Evolutionary conservation across 768 basidiomycete genomes (phyloP).

Genomic region (Suillus plorans): DNA sequence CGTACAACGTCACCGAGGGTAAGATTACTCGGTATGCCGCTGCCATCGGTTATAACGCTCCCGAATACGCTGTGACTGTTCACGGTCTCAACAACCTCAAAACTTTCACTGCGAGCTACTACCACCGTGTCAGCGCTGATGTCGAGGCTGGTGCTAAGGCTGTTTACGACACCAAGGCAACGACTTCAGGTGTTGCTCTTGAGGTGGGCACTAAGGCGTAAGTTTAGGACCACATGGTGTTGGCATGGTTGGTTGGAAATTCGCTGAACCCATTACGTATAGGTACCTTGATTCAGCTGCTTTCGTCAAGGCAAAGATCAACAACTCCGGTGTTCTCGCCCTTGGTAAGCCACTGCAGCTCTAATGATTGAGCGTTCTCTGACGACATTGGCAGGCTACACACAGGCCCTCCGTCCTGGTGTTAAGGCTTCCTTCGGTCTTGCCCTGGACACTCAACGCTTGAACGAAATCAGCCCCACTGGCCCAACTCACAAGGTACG

Average conservation of each 20-base stretch:
- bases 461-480: slow-evolving; percentile 66
- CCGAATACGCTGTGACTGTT: slow-evolving; percentile 91
- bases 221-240: slow-evolving; percentile 30
- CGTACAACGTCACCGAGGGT: slow-evolving; percentile 95
- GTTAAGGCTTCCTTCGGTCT: slow-evolving; percentile 93
- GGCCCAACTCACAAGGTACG: slow-evolving; percentile 78
- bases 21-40: slow-evolving; percentile 89
- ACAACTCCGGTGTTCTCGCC: slow-evolving; percentile 89
- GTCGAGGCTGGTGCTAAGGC: slow-evolving; percentile 97
- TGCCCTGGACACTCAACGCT: slow-evolving; percentile 89
- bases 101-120: slow-evolving; percentile 94
- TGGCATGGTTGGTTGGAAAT: background rate
- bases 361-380: slow-evolving; percentile 7
- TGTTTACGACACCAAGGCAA: slow-evolving; percentile 91
- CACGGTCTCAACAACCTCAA: slow-evolving; percentile 95
- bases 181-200: slow-evolving; percentile 80
- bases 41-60: slow-evolving; percentile 93
- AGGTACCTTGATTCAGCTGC: slow-evolving; percentile 86
- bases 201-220: slow-evolving; percentile 96
- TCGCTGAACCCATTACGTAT: slow-evolving; percentile 3
- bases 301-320: slow-evolving; percentile 98
- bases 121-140: slow-evolving; percentile 90
- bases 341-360: slow-evolving; percentile 50
- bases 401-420: slow-evolving; percentile 90
- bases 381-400: slow-evolving; percentile 59